phyloP scores from a whole-genome alignment of 768 basidiomycete species.

The Pulveroboletus frians region DNA sequence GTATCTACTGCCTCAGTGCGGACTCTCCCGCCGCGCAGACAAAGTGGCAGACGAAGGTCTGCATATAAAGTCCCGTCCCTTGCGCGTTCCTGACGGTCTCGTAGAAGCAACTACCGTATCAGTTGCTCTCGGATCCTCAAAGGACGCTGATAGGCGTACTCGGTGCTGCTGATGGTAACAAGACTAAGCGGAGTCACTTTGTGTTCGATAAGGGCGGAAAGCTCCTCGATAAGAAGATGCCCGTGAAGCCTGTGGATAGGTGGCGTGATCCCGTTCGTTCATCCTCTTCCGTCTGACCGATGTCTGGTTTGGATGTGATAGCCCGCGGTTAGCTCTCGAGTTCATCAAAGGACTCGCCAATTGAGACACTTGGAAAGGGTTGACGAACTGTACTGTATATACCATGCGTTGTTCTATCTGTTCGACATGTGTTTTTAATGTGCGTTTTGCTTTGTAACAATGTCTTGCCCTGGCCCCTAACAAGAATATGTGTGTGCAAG shows the following conservation, averaged over 20 bases:
- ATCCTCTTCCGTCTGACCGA: neutral
- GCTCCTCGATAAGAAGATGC: conserved; percentile 76
- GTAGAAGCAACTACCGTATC: conserved; percentile 81
- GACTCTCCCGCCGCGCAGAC: conserved; percentile 69
- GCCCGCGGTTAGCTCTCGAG: conserved; percentile 60
- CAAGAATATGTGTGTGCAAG: too few relatives aligned
- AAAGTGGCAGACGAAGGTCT: conserved; percentile 82
- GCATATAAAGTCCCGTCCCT: neutral
- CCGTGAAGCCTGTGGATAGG: conserved; percentile 88
- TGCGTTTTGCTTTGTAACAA: too few relatives aligned
- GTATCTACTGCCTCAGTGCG: conserved; percentile 80
- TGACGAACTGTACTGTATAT: too few relatives aligned
- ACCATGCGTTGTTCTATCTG: too few relatives aligned
- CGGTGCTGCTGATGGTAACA: conserved; percentile 74
- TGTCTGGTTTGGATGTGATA: conserved; percentile 19
- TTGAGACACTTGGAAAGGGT: conserved; percentile 1
- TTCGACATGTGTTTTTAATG: too few relatives aligned
- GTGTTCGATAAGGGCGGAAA: conserved; percentile 91
- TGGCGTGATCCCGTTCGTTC: conserved; percentile 17
- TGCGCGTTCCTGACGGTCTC: conserved; percentile 1
- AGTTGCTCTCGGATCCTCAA: conserved; percentile 86
- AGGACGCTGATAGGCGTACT: conserved; percentile 71
- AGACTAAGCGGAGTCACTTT: conserved; percentile 89
- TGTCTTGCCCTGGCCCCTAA: too few relatives aligned
- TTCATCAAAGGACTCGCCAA: conserved; percentile 50